phyloP scores from a whole-genome alignment of 768 basidiomycete species.

The Mycena belliarum region DNA sequence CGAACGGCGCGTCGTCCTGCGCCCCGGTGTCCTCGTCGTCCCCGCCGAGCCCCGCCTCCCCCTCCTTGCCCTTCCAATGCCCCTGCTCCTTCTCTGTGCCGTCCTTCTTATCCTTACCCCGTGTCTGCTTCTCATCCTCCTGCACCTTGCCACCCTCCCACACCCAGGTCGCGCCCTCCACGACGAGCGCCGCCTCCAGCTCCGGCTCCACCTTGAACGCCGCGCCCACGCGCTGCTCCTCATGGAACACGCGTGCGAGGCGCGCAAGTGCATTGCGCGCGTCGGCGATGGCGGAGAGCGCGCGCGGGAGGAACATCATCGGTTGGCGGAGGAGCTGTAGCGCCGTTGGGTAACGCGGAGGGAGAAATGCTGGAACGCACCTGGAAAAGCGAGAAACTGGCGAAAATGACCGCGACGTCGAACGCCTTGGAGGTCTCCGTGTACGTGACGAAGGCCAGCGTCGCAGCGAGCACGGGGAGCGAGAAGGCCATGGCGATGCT shows the following conservation, averaged over 20 bases:
- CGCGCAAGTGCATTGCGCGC: slow-evolving; percentile 63
- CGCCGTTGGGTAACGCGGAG: neutral
- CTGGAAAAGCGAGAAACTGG: slow-evolving; percentile 27
- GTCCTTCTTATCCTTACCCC: neutral
- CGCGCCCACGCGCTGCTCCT: slow-evolving; percentile 44
- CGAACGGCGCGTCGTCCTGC: slow-evolving; percentile 40
- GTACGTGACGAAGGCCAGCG: slow-evolving; percentile 68
- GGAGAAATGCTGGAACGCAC: slow-evolving; percentile 1
- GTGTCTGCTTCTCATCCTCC: slow-evolving; percentile 8
- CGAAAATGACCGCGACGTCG: slow-evolving; percentile 68
- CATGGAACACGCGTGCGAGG: slow-evolving; percentile 52
- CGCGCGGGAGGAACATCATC: slow-evolving; percentile 65
- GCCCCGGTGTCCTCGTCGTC: slow-evolving; percentile 10
- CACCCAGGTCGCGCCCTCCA: slow-evolving; percentile 55
- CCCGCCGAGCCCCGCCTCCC: slow-evolving; percentile 8
- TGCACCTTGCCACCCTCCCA: slow-evolving; percentile 46
- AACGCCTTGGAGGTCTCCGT: slow-evolving; percentile 52
- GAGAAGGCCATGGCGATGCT: slow-evolving; percentile 59
- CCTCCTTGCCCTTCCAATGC: neutral
- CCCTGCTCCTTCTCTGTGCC: neutral
- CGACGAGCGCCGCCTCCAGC: slow-evolving; percentile 48
- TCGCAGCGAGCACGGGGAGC: slow-evolving; percentile 63
- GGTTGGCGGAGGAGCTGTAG: slow-evolving; percentile 67
- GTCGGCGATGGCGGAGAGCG: slow-evolving; percentile 63
- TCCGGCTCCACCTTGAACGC: slow-evolving; percentile 43